Conservation (phyloP, 768 basidiomycete species). For the Naganishia onofrii region DNA sequence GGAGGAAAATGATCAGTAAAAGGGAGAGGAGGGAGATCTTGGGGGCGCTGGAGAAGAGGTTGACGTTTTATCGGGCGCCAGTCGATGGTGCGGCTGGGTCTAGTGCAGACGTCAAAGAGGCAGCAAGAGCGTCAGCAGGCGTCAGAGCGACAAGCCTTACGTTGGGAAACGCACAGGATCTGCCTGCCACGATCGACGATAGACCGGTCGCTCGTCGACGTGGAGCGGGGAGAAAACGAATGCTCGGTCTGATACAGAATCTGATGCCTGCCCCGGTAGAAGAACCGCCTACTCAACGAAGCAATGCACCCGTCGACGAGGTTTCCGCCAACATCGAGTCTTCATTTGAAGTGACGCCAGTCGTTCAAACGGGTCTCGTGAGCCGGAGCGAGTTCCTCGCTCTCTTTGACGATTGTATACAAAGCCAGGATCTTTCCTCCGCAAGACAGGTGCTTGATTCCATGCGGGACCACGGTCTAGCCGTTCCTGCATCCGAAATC, state of each 20-base stretch:
- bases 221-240: neutral
- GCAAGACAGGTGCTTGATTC: slow-evolving; percentile 57
- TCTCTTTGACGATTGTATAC: slow-evolving; percentile 60
- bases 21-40: neutral
- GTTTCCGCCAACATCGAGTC: neutral
- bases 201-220: neutral
- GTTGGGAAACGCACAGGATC: neutral
- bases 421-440: slow-evolving; percentile 57
- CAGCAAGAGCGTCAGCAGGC: neutral
- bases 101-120: neutral
- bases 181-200: neutral
- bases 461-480: slow-evolving; percentile 46
- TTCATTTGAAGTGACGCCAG: no score
- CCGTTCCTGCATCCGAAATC: neutral
- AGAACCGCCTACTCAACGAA: neutral
- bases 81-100: neutral
- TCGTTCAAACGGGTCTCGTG: slow-evolving; percentile 54
- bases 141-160: neutral
- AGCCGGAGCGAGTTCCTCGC: slow-evolving; percentile 61
- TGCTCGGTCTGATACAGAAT: neutral
- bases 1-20: neutral
- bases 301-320: neutral
- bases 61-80: neutral
- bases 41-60: neutral
- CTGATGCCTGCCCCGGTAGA: neutral